These are phyloP conservation scores for Clonostachys byssicola DNA, from an alignment of 2,329 filamentous ascomycete genomes.

Conservation along the genomic window DNA sequence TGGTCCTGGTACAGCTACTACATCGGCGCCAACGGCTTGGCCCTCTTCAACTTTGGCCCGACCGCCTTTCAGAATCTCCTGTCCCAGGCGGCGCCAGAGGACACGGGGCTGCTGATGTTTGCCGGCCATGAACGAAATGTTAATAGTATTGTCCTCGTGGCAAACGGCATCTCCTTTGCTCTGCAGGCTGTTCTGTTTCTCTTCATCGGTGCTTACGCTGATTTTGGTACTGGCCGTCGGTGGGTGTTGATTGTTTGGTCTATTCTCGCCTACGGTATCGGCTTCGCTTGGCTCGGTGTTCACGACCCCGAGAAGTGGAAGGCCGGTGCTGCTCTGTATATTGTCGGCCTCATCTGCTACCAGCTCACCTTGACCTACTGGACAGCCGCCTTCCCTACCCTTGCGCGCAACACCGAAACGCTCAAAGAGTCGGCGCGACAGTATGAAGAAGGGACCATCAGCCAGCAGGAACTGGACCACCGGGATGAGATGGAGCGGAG, in stretches of 20 bases:
- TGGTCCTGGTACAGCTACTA: slow-evolving; percentile 39
- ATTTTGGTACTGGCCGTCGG: slow-evolving; percentile 62
- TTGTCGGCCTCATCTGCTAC: slow-evolving; percentile 62
- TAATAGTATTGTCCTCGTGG: slow-evolving; percentile 60
- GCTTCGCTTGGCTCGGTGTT: slow-evolving; percentile 65
- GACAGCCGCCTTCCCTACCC: slow-evolving; percentile 51
- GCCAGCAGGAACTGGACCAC: slow-evolving; percentile 54
- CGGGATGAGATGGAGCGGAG: slow-evolving; percentile 60
- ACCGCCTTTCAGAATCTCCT: slow-evolving; percentile 63
- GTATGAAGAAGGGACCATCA: slow-evolving; percentile 39
- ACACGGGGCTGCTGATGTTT: slow-evolving; percentile 47
- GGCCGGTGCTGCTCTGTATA: slow-evolving; percentile 57
- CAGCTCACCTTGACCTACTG: slow-evolving; percentile 66
- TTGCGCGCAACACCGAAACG: slow-evolving; percentile 27
- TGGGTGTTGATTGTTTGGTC: slow-evolving; percentile 60
- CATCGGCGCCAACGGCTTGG: slow-evolving; percentile 61
- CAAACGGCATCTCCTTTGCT: slow-evolving; percentile 65
- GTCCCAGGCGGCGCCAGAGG: slow-evolving; percentile 48
- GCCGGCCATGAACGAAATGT: slow-evolving; percentile 53
- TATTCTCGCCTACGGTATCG: slow-evolving; percentile 56
- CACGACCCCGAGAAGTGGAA: slow-evolving; percentile 57
- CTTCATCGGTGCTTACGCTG: slow-evolving; percentile 47
- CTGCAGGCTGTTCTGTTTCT: slow-evolving; percentile 57
- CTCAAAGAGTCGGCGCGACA: slow-evolving; percentile 22
- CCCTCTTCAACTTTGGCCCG: slow-evolving; percentile 58